A percentile compares a stretch with the other conserved stretches of the same genome.
These are phyloP conservation scores for Noccaea bulbosa DNA, from an alignment of 345 rosid species.

Conservation along the genomic window DNA sequence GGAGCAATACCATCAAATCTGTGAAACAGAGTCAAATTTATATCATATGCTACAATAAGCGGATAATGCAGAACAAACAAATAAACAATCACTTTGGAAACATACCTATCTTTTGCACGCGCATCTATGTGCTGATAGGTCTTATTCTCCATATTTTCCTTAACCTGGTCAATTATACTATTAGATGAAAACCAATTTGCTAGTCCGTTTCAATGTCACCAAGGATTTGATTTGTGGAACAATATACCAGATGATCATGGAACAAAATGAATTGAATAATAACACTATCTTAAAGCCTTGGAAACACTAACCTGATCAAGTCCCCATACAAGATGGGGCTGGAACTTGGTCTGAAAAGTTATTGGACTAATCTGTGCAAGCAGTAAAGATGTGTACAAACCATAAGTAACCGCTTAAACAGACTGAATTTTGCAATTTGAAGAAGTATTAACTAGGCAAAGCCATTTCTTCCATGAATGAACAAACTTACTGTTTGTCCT, in stretches of 20 bases:
- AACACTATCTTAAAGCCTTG: constrained; percentile 1
- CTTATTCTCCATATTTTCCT: constrained; percentile 50
- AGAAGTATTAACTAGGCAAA: constrained; percentile 13
- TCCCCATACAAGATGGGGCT: constrained; percentile 82
- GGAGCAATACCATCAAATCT: constrained; percentile 94
- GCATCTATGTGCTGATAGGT: constrained; percentile 72
- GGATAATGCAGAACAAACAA: constrained; percentile 2
- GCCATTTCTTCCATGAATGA: neutral
- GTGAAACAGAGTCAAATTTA: constrained; percentile 20
- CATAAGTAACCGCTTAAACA: constrained; percentile 3
- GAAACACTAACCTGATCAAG: constrained; percentile 76
- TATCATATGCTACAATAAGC: neutral
- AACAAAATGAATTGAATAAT: constrained; percentile 11
- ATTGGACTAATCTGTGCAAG: constrained; percentile 69
- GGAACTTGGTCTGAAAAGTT: constrained; percentile 82
- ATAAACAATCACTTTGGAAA: constrained; percentile 3
- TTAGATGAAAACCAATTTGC: constrained; percentile 1
- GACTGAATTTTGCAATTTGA: constrained; percentile 16
- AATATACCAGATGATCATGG: neutral
- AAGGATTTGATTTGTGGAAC: constrained; percentile 18
- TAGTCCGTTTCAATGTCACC: constrained; percentile 5
- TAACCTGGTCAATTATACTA: constrained; percentile 56
- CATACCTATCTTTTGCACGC: constrained; percentile 76
- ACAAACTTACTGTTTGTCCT: constrained; percentile 72
- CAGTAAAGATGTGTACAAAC: constrained; percentile 18